Evolutionary conservation across 148 eudicot genomes (phyloP), one percentile per base, ranked within the genome.

Genomic region (Camellia sinensis): DNA sequence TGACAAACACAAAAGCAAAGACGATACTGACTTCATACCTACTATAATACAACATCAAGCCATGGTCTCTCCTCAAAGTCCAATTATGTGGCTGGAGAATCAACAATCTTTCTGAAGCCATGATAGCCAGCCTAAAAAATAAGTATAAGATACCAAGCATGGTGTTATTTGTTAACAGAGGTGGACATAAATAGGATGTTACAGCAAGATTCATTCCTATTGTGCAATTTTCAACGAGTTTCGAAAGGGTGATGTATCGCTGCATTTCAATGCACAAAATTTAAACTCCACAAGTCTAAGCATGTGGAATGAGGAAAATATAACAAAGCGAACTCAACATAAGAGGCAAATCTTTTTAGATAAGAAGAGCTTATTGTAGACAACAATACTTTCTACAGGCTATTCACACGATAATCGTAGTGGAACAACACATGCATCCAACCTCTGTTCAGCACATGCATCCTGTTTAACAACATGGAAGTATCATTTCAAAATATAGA

Each of bases 101-200:
- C 82, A 94, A 86, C 63, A 94, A 85, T 85, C 94, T 92, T 79
- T 92, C 95, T 69, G 94, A 93, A 80, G 98, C 98, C 97, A 92
- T 90, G 69, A 94, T 94, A 56, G 97, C 98, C 87, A 94, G 83
- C 97, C 98, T 94, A 46, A 81, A 79, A 75, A 64, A 48, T 62
- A 21, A 63, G 77, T 60, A 54, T 61, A 74, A 84, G 82, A 79
- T 21, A 52, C 37, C 46, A 68, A 44, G 43, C 60, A 82, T 18
- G 62, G 37, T 19, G 71, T 67, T 75, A 78, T 75, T 80, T 40
- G 57, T 74, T 52, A 69, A 71, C n/a, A 52, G 43, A 69, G 62
- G n/a, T n/a, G 17, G 57, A 62, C 77, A 64, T 17, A 71, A 53
- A 70, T 60, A 65, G 37, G 71, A 44, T 19, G 3, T 37, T 22